Evolutionary conservation across 2,329 filamentous ascomycete genomes (phyloP).

Genomic region (Trichoderma polysporum): DNA sequence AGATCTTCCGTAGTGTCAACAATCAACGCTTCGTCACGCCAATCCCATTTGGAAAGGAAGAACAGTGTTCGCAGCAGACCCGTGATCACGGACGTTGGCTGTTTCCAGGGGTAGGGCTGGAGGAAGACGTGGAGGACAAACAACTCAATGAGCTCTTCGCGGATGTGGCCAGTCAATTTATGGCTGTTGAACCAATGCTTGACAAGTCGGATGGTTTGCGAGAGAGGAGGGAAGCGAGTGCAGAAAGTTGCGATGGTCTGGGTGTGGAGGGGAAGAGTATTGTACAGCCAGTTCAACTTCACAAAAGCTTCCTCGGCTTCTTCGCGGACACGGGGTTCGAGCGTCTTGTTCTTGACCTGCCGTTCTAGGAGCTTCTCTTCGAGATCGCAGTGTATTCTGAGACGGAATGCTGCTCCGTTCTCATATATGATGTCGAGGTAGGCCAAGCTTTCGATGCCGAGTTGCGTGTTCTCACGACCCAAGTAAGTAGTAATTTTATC

Average conservation of each 20-base stretch:
- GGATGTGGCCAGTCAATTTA: constrained; percentile 73
- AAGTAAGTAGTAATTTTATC: constrained; percentile 65
- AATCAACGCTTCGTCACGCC: constrained; percentile 78
- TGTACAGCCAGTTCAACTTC: constrained; percentile 68
- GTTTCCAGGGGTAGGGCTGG: constrained; percentile 75
- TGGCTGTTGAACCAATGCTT: constrained; percentile 91
- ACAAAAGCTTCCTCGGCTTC: constrained; percentile 69
- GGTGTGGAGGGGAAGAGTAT: constrained; percentile 73
- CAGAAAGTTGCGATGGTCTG: constrained; percentile 78
- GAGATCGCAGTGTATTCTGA: constrained; percentile 85
- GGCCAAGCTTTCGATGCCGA: constrained; percentile 70
- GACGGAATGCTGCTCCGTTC: constrained; percentile 70
- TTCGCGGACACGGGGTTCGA: constrained; percentile 65
- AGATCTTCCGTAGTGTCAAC: constrained; percentile 69
- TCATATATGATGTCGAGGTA: constrained; percentile 81
- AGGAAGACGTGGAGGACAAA: constrained; percentile 76
- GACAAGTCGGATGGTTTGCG: constrained; percentile 75
- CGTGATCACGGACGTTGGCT: constrained; percentile 72
- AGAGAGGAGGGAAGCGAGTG: constrained; percentile 77
- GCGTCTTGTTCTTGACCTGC: constrained; percentile 70
- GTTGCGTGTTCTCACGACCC: constrained; percentile 74
- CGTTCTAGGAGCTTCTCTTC: constrained; percentile 79
- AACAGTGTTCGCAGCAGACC: constrained; percentile 80
- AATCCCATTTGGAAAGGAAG: constrained; percentile 87
- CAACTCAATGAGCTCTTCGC: constrained; percentile 81